Base-by-base conservation (phyloP, 139 green algal genomes). In the Edaphochlamys debaryana region DNA sequence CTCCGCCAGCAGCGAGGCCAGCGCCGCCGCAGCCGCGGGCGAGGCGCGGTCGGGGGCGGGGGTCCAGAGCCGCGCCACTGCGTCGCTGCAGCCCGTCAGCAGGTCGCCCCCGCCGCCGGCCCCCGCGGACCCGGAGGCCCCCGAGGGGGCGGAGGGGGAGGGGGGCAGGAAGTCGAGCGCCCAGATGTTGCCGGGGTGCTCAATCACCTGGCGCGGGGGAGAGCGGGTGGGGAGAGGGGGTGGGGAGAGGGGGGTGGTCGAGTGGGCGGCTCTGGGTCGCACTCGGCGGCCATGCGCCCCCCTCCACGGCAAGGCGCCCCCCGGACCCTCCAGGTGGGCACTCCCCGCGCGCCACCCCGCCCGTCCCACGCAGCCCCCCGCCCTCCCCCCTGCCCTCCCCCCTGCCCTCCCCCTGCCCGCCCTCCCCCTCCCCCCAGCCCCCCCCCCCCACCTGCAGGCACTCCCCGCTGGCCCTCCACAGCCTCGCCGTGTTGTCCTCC, bases 131-230 rank as follows among this genome's bases (percentile, higher is more conserved):
- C n/a, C n/a, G n/a, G n/a, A n/a, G n/a, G n/a, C n/a, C n/a, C n/a
- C n/a, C n/a, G n/a, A n/a, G n/a, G n/a, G n/a, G n/a, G n/a, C n/a
- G n/a, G n/a, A n/a, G n/a, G n/a, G n/a, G n/a, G n/a, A n/a, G n/a
- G n/a, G n/a, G 4, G 41, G 37, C 1, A 42, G 82, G 87, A 96
- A 99, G 4, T 79, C 87, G 22, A 97, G 90, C 29, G 81, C 93
- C 97, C 97, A 99, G n/a, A 98, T 86, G 84, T 94, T 98, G 15
- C 92, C 94, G 19, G 95, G 91, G 83, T 98, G 95, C 82, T 96
- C 89, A 4, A 98, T 72, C 23, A 86, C 82, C 87, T 95, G 87
- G 40, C 25, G 67, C 38, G 40, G 9, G 19, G 40, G 5, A 29
- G 42, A 11, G 45, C 22, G 69, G 6, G 29, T 27, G 40, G 6